A percentile compares a stretch with the other conserved stretches of the same genome.
Evolutionary conservation across 768 basidiomycete genomes (phyloP).

Genomic region (Mycena filopes): DNA sequence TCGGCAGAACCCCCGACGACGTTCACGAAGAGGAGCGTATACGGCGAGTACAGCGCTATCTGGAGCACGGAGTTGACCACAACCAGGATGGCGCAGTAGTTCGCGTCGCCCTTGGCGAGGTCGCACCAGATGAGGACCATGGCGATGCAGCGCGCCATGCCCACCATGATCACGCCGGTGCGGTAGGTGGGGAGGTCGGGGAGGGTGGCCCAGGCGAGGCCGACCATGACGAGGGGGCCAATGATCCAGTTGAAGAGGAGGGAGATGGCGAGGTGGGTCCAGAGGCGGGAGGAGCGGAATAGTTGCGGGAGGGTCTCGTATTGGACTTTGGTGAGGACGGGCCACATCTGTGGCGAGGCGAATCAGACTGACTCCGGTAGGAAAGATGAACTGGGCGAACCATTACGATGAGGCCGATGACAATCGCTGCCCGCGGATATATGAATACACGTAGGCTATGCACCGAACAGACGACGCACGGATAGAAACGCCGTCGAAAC

Average conservation of each 20-base stretch:
- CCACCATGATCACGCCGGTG: slow-evolving; percentile 85
- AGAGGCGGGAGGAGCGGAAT: slow-evolving; percentile 63
- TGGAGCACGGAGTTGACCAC: slow-evolving; percentile 85
- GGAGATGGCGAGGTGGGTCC: slow-evolving; percentile 76
- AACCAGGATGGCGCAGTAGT: slow-evolving; percentile 85
- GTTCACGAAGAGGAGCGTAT: slow-evolving; percentile 78
- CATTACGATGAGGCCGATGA: slow-evolving; percentile 83
- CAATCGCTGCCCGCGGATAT: slow-evolving; percentile 65
- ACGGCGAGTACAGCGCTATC: slow-evolving; percentile 80
- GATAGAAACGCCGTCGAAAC: slow-evolving; percentile 77
- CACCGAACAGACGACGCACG: slow-evolving; percentile 63
- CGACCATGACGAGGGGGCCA: slow-evolving; percentile 88
- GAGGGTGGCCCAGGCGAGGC: slow-evolving; percentile 84
- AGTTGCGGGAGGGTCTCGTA: slow-evolving; percentile 75
- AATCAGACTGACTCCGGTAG: background rate
- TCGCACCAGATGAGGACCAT: slow-evolving; percentile 89
- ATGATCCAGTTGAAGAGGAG: slow-evolving; percentile 83
- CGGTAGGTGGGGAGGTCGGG: slow-evolving; percentile 82
- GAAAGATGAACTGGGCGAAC: background rate
- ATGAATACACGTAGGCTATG: slow-evolving; percentile 60
- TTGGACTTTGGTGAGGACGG: slow-evolving; percentile 78
- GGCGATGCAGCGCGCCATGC: slow-evolving; percentile 76
- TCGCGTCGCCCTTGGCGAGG: slow-evolving; percentile 71
- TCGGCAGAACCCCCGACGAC: slow-evolving; percentile 61
- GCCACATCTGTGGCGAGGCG: slow-evolving; percentile 71